phyloP scores from a whole-genome alignment of 73 alveolate genomes.

The Halteria grandinella region DNA sequence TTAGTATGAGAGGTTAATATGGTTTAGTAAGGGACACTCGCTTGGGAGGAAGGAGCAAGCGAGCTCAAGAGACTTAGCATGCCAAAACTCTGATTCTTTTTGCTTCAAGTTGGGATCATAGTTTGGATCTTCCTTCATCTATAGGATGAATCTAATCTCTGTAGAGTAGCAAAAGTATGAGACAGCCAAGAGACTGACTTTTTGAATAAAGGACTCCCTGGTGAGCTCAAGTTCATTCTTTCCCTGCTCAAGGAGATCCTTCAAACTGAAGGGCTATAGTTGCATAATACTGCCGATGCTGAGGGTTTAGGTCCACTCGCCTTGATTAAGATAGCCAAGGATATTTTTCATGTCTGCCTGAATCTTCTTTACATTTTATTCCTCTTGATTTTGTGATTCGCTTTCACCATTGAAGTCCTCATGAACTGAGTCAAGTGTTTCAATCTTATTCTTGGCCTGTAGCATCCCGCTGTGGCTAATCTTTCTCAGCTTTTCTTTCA shows the following conservation, averaged over 20 bases:
- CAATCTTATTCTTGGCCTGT: neutral
- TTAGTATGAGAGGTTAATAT: slow-evolving; percentile 41
- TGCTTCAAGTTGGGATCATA: slow-evolving; percentile 41
- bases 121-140: slow-evolving; percentile 65
- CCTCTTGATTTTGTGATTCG: neutral
- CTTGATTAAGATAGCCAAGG: slow-evolving; percentile 62
- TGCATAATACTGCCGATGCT: slow-evolving; percentile 67
- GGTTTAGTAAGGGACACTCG: slow-evolving; percentile 53
- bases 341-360: slow-evolving; percentile 61
- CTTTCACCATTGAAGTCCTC: slow-evolving; percentile 33
- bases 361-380: neutral
- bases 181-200: slow-evolving; percentile 54
- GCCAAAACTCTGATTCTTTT: slow-evolving; percentile 52
- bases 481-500: neutral
- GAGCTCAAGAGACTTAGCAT: slow-evolving; percentile 51
- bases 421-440: neutral
- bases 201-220: slow-evolving; percentile 55
- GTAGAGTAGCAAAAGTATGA: slow-evolving; percentile 68
- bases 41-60: slow-evolving; percentile 53
- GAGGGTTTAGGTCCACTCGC: slow-evolving; percentile 60
- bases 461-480: neutral
- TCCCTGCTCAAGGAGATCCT: slow-evolving; percentile 34
- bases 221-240: slow-evolving; percentile 63
- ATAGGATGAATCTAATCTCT: slow-evolving; percentile 57
- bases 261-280: slow-evolving; percentile 31